A percentile compares a stretch with the other conserved stretches of the same genome.
phyloP scores from a whole-genome alignment of 148 eudicot species.

The Cornus controversa region DNA sequence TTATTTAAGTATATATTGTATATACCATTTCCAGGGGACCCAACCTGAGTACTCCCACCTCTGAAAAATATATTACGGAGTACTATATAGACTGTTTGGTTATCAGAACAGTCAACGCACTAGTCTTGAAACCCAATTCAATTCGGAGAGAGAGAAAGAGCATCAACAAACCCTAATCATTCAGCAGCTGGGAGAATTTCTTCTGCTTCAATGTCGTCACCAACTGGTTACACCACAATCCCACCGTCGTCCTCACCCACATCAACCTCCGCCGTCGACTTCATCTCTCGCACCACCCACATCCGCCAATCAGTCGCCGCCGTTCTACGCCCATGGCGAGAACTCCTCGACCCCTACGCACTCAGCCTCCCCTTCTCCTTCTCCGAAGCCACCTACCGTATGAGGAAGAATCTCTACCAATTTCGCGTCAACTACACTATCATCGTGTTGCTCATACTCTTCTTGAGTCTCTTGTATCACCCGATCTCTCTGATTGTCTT shows the following conservation, averaged over 20 bases:
- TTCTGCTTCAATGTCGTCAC: neutral
- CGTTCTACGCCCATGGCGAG: constrained; percentile 41
- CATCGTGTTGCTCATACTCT: constrained; percentile 23
- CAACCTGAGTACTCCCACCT: no score
- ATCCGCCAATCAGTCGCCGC: constrained; percentile 14
- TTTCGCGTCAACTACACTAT: constrained; percentile 47
- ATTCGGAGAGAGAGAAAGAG: neutral
- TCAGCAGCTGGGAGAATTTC: neutral
- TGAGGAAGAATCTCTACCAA: constrained; percentile 32
- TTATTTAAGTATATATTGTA: no score
- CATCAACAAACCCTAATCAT: neutral
- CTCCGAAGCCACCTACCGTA: constrained; percentile 35
- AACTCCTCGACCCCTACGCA: constrained; percentile 26
- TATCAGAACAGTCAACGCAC: neutral
- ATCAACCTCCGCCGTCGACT: neutral
- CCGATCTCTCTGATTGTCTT: constrained; percentile 39
- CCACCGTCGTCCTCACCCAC: neutral
- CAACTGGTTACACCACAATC: neutral
- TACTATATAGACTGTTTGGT: no score
- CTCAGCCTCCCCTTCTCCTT: constrained; percentile 35
- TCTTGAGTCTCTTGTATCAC: constrained; percentile 37
- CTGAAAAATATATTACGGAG: no score
- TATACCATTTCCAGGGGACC: no score
- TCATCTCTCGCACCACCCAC: constrained; percentile 4
- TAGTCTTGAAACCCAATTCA: neutral